Conservation (phyloP, 2,329 filamentous ascomycete genomes). For the Decorospora gaudefroyi region DNA sequence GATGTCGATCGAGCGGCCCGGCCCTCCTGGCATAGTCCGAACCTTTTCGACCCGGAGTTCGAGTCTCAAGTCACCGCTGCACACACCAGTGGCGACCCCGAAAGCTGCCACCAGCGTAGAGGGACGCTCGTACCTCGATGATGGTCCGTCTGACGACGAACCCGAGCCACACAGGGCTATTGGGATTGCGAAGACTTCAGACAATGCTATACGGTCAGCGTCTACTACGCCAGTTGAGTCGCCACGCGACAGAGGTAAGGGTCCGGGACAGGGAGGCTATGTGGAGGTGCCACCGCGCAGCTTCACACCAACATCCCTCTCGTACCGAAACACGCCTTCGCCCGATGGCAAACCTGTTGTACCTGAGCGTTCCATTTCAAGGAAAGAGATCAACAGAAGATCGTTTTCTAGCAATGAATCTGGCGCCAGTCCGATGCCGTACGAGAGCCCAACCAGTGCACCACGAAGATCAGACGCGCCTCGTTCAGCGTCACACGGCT, state of each 20-base stretch:
- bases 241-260: slow-evolving; percentile 19
- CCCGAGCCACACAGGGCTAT: slow-evolving; percentile 39
- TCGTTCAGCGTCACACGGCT: slow-evolving; percentile 28
- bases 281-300: slow-evolving; percentile 38
- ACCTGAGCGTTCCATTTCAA: slow-evolving; percentile 27
- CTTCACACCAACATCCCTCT: slow-evolving; percentile 26
- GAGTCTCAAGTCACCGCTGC: slow-evolving; percentile 28
- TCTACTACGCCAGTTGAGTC: slow-evolving; percentile 34
- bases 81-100: slow-evolving; percentile 28
- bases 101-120: slow-evolving; percentile 21
- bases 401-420: slow-evolving; percentile 15
- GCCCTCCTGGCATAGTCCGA: slow-evolving; percentile 41
- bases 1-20: slow-evolving; percentile 44
- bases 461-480: slow-evolving; percentile 28
- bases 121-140: slow-evolving; percentile 37
- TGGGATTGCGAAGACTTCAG: slow-evolving; percentile 51
- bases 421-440: slow-evolving; percentile 5
- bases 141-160: slow-evolving; percentile 36
- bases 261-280: slow-evolving; percentile 30
- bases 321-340: slow-evolving; percentile 34
- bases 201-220: slow-evolving; percentile 42
- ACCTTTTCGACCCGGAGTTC: slow-evolving; percentile 42
- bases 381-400: slow-evolving; percentile 26
- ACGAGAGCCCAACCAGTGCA: slow-evolving; percentile 17
- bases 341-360: slow-evolving; percentile 28